Evolutionary conservation across 768 basidiomycete genomes (phyloP), one percentile per base, ranked within the genome.

Genomic region (Leccinum uliginosum): DNA sequence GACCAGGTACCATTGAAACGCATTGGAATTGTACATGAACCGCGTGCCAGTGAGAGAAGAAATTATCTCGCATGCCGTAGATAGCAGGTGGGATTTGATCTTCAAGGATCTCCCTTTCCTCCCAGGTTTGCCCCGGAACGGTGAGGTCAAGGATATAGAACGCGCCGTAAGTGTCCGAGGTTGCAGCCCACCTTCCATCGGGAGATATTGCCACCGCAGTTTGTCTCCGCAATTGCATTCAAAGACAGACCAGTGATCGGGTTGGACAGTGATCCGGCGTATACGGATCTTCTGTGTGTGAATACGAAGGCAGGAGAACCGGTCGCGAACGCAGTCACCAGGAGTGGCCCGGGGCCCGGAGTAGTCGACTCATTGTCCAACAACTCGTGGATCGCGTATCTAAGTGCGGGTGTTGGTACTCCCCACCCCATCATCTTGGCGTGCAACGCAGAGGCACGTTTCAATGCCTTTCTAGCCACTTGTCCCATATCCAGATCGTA

Each of bases 111-210:
- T 7, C 46, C 0, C 35, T 0, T 1, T 55, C 52, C 10, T 60
- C 58, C 61, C 62, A 63, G 6, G 51, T 50, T 21, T 0, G 21
- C 19, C 12, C 11, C 14, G n/a, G 19, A 2, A 50, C 4, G 3
- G 24, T 46, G 17, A 59, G 54, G 14, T 62, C 58, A 4, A 56
- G 11, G 26, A 63, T 56, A n/a, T 62, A n/a, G 27, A 63, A 46
- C 6, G 50, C 40, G 4, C 61, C 61, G 15, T 21, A 27, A 23
- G 8, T 11, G 23, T 46, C 32, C 15, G 51, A 51, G 3, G 60
- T 58, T 38, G 58, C 68, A 17, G 63, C 44, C 56, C 58, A 57
- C 27, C 24, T 46, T 4, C 69, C 65, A 53, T 70, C 60, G 0
- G 53, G 29, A 2, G 69, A 69, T n/a, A 70, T 52, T 1, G 64